Percentiles rank a stretch among this genome's conserved stretches.
These are phyloP conservation scores for Aegilops tauschii DNA, from an alignment of 176 grass and related monocot species.

Conservation along the genomic window DNA sequence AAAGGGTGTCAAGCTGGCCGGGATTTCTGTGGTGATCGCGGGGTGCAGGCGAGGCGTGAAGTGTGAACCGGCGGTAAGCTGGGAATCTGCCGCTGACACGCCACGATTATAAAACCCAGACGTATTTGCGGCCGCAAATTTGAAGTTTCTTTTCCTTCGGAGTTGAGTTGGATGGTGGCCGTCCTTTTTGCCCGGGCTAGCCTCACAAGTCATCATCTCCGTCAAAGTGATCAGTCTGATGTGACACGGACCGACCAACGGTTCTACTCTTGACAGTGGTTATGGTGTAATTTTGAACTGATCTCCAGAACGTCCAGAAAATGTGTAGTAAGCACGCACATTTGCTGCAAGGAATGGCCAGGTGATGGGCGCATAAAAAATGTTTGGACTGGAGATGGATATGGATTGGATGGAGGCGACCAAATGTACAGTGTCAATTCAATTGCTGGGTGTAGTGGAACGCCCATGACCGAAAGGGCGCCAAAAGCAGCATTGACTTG, in stretches of 20 bases:
- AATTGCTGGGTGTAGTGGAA: not conserved
- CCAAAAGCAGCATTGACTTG: not conserved
- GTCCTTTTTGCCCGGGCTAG: not conserved
- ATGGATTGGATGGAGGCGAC: too few relatives aligned
- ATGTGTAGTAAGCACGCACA: too few relatives aligned
- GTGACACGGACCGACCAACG: not conserved
- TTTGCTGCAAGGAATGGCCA: too few relatives aligned
- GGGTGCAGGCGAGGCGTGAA: not conserved
- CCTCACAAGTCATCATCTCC: not conserved
- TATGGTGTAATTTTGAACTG: not conserved
- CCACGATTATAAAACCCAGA: not conserved
- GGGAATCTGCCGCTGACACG: slow-evolving; percentile 19
- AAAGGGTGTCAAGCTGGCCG: not conserved
- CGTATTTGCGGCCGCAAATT: not conserved
- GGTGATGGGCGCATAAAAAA: too few relatives aligned
- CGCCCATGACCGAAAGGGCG: not conserved
- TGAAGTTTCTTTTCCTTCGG: not conserved
- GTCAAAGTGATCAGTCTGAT: not conserved
- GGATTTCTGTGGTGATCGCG: not conserved
- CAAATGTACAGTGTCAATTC: too few relatives aligned
- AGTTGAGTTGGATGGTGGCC: not conserved
- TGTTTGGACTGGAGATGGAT: too few relatives aligned
- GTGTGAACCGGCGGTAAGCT: slow-evolving; percentile 25
- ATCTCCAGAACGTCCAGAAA: not conserved
- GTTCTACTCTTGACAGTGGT: not conserved